These are phyloP conservation scores for Thalassiosira livingstoniorum DNA, from an alignment of 352 stramenopile species.

Conservation along the genomic window DNA sequence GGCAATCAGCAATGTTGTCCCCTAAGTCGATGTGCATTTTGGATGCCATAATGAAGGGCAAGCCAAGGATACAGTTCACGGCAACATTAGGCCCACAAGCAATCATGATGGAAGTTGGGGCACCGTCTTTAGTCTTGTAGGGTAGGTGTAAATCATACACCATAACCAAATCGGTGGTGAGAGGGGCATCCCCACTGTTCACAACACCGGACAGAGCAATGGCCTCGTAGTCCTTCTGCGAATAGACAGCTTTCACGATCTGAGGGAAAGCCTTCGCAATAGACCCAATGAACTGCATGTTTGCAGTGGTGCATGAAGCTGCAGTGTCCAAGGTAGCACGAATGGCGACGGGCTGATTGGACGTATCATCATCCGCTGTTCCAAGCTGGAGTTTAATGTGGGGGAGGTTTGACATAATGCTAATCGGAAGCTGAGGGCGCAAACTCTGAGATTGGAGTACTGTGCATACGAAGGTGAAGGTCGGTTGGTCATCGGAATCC, in stretches of 20 bases:
- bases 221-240: neutral
- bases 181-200: neutral
- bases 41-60: conserved; percentile 19
- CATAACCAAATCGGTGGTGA: conserved; percentile 13
- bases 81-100: conserved; percentile 3
- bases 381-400: neutral
- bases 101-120: neutral
- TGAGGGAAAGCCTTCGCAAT: conserved; percentile 6
- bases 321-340: conserved; percentile 10
- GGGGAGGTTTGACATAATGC: neutral
- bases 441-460: neutral
- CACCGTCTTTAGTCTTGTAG: conserved; percentile 13
- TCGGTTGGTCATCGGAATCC: no score
- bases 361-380: neutral
- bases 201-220: conserved; percentile 31
- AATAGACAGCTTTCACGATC: conserved; percentile 4
- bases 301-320: conserved; percentile 1
- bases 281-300: neutral
- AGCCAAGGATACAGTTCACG: conserved; percentile 14
- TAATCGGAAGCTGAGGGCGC: neutral
- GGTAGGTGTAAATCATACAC: conserved; percentile 18
- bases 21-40: conserved; percentile 9
- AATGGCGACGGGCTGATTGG: neutral
- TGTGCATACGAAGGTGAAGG: no score
- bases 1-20: conserved; percentile 3